phyloP scores from a whole-genome alignment of 1,284 basidiomycete species.

The Xanthoconium separans region DNA sequence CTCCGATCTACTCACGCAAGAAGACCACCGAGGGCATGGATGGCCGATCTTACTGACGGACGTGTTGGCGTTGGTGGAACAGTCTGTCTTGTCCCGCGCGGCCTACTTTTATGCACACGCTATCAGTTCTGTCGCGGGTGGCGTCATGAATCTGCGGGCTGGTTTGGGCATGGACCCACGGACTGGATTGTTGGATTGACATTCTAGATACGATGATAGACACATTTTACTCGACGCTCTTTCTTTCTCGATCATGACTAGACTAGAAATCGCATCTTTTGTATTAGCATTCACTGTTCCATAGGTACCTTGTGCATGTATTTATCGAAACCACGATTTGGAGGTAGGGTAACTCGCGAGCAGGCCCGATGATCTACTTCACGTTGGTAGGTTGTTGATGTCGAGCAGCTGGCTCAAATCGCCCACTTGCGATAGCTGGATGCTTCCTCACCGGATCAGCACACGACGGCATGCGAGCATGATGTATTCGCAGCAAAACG shows the following conservation, averaged over 20 bases:
- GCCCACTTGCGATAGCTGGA: too few species aligned
- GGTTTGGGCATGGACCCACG: constrained; percentile 39
- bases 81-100: constrained; percentile 37
- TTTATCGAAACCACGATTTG: neutral
- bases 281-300: neutral
- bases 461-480: neutral
- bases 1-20: constrained; percentile 40
- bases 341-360: too few species aligned
- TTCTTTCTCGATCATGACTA: neutral
- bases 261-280: neutral
- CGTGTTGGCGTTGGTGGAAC: constrained; percentile 45
- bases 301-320: neutral
- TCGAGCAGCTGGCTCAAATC: too few species aligned
- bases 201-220: too few species aligned
- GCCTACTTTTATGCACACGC: constrained; percentile 47
- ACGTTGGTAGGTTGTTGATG: too few species aligned
- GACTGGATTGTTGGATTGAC: constrained; percentile 35
- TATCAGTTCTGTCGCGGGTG: constrained; percentile 44
- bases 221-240: neutral
- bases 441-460: neutral
- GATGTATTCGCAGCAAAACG: constrained; percentile 19
- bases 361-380: too few species aligned
- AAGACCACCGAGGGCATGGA: constrained; percentile 40
- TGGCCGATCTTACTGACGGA: constrained; percentile 47
- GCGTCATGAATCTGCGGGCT: constrained; percentile 42